Percentiles rank a stretch among this genome's conserved stretches.
Conservation (phyloP, 1,284 basidiomycete species). For the Ceratobasidium sp. region DNA sequence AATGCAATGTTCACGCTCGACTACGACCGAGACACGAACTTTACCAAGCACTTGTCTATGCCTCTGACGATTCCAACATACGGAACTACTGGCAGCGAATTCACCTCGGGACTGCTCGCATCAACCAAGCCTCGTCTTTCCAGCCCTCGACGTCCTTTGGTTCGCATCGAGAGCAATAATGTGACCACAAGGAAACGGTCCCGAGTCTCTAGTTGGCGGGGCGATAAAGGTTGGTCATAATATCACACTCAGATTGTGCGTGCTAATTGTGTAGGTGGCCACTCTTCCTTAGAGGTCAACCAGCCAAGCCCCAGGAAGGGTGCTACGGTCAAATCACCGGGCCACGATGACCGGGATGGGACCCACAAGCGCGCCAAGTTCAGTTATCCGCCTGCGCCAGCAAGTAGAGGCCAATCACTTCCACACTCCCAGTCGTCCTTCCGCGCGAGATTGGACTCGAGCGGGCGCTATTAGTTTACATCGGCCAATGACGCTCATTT, state of each 20-base stretch:
- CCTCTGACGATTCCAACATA: conserved; percentile 4
- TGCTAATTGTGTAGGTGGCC: background rate
- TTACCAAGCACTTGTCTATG: conserved; percentile 4
- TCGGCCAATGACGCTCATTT: too few relatives aligned
- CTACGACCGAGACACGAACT: conserved; percentile 26
- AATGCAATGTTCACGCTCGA: conserved; percentile 32
- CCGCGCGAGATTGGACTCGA: background rate
- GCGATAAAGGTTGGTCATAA: background rate
- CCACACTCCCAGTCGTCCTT: background rate
- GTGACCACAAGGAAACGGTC: conserved; percentile 1
- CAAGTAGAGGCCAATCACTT: background rate
- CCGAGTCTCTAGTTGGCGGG: background rate
- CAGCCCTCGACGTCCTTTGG: conserved; percentile 7
- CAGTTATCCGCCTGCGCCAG: background rate
- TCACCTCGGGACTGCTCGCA: background rate
- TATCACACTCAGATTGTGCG: background rate
- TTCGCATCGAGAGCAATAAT: conserved; percentile 13
- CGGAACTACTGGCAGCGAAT: background rate
- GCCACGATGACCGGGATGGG: background rate
- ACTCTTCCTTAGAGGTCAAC: background rate
- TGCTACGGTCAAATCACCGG: too few relatives aligned
- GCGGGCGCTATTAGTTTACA: too few relatives aligned
- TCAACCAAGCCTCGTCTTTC: background rate
- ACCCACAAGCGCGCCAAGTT: background rate
- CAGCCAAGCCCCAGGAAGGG: background rate